A percentile compares a stretch with the other conserved stretches of the same genome.
Evolutionary conservation across 2,329 filamentous ascomycete genomes (phyloP).

Genomic region (Mycosphaerella sp.): DNA sequence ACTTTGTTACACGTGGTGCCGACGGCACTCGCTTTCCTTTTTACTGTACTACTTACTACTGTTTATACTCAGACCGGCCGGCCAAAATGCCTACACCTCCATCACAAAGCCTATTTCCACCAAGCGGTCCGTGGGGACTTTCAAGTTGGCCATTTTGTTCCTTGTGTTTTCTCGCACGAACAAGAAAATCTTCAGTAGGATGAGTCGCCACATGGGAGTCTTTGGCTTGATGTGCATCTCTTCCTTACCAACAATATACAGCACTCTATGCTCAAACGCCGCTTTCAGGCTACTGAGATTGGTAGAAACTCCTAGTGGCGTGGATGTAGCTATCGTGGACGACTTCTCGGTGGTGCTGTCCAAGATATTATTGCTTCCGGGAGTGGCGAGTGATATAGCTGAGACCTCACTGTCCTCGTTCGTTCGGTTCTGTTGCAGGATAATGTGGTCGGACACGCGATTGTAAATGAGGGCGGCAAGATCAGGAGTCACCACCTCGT

Average conservation of each 20-base stretch:
- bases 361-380: background rate
- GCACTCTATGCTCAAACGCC: slow-evolving; percentile 19
- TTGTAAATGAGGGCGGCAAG: slow-evolving; percentile 21
- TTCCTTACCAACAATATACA: slow-evolving; percentile 29
- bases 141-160: slow-evolving; percentile 57
- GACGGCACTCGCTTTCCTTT: no score
- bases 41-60: no score
- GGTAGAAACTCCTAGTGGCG: background rate
- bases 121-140: slow-evolving; percentile 52
- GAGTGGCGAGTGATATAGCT: slow-evolving; percentile 21
- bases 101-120: slow-evolving; percentile 61
- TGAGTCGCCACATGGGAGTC: slow-evolving; percentile 34
- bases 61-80: background rate
- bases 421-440: background rate
- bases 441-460: background rate
- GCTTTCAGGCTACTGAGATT: slow-evolving; percentile 13
- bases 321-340: background rate
- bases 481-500: slow-evolving; percentile 24
- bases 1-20: no score
- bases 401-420: background rate
- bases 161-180: slow-evolving; percentile 62
- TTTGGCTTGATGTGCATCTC: slow-evolving; percentile 20
- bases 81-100: background rate
- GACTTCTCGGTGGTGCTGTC: background rate
- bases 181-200: slow-evolving; percentile 51